Conservation (phyloP, 148 eudicot species). For the Vaccinium corymbosum region DNA sequence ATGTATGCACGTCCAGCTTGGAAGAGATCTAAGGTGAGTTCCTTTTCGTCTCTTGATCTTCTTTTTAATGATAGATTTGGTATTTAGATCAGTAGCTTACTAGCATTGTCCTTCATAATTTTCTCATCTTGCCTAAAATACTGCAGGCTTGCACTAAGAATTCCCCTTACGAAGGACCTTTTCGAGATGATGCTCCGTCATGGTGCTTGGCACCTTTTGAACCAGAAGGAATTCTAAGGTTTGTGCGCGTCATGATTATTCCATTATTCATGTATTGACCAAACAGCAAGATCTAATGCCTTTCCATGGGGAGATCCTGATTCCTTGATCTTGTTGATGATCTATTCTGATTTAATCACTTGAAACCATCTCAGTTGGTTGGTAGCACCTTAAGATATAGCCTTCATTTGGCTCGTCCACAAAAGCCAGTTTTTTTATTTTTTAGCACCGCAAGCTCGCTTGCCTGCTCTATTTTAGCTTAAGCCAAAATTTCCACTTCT, state of each 20-base stretch:
- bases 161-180: slow-evolving; percentile 78
- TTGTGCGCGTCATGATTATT: slow-evolving; percentile 16
- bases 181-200: slow-evolving; percentile 64
- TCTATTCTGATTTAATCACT: neutral
- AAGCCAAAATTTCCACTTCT: too few species aligned
- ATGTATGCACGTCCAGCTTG: slow-evolving; percentile 83
- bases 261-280: neutral
- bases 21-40: slow-evolving; percentile 75
- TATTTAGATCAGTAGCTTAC: slow-evolving; percentile 3
- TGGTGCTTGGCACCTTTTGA: slow-evolving; percentile 97
- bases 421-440: too few species aligned
- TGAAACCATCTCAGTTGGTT: neutral
- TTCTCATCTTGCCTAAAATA: slow-evolving; percentile 11
- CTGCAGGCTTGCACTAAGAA: slow-evolving; percentile 74
- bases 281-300: neutral
- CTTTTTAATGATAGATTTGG: neutral
- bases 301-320: neutral
- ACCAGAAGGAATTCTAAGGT: slow-evolving; percentile 93
- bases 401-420: too few species aligned
- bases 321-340: neutral
- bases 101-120: neutral
- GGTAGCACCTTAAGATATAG: neutral
- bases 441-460: too few species aligned
- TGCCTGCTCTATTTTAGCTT: too few species aligned
- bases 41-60: neutral